Evolutionary conservation across 192 early-diverging fungal genomes (phyloP), one percentile per base, ranked within the genome.

Genomic region (Paraglomus occultum): DNA sequence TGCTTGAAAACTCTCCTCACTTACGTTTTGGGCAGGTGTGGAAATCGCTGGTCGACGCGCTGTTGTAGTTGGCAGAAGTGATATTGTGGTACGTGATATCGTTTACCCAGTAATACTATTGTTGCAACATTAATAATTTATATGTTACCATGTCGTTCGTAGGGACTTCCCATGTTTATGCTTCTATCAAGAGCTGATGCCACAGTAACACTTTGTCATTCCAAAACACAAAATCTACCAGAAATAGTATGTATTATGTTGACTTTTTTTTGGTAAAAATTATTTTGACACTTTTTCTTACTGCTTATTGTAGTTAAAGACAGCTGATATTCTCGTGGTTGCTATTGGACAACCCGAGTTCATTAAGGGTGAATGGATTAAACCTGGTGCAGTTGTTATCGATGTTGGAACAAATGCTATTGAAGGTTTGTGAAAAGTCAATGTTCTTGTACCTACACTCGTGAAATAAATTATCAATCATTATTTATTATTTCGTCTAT

Each of bases 401-500:
- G 97, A 98, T 76, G 97, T 99, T 6, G 97, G 97, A 47, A 99
- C 94, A 71, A 99, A 99, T 75, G 84, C 94, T 31, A 82, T 94
- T 40, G 77, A 82, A 62, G 86, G 84, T 83, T 80, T 58, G n/a
- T 58, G 12, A 18, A n/a, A 6, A 47, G 17, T 42, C 50, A 15
- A 53, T 15, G 43, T 40, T 18, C 39, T 0, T 31, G 31, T 3
- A 31, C 31, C 31, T 31, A 31, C 31, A 31, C 3, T 31, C 3
- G 17, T 58, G 20, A 38, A 1, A 0, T n/a, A 0, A 12, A 23
- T 5, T 5, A 23, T n/a, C 49, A 50, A 12, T 11, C 49, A 31
- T 31, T 31, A 31, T 31, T 31, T 31, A 31, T 31, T 31, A 31
- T 31, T 31, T 31, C 31, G 1, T 17, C 15, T 17, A 22, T 50